Conservation (phyloP, 352 stramenopile genomes). For the Pythium phragmiticola region DNA sequence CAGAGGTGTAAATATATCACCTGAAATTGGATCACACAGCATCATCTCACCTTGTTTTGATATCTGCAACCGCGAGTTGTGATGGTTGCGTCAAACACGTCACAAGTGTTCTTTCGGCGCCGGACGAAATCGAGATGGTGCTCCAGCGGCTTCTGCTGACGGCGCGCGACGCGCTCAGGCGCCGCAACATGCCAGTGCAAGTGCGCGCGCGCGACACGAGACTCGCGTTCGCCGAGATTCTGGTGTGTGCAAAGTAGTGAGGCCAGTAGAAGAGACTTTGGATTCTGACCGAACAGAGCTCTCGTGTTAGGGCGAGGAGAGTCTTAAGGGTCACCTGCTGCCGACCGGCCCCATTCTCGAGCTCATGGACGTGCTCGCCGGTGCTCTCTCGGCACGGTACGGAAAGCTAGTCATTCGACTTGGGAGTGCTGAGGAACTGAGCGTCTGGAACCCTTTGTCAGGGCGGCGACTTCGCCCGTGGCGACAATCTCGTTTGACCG, state of each 20-base stretch:
- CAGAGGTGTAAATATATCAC: background rate
- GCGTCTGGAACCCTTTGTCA: slow-evolving; percentile 3
- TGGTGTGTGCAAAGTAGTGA: slow-evolving; percentile 15
- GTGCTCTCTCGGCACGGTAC: slow-evolving; percentile 61
- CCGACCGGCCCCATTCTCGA: slow-evolving; percentile 35
- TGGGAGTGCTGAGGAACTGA: slow-evolving; percentile 21
- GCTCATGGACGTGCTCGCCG: slow-evolving; percentile 56
- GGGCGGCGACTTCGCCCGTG: slow-evolving; percentile 53
- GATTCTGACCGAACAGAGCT: background rate
- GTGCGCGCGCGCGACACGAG: slow-evolving; percentile 34
- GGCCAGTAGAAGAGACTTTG: too few species aligned
- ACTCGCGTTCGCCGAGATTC: slow-evolving; percentile 46
- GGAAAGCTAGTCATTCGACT: background rate
- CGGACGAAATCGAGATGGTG: slow-evolving; percentile 3
- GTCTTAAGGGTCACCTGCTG: slow-evolving; percentile 32
- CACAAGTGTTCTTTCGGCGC: too few species aligned
- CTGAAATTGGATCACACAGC: background rate
- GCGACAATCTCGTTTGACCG: slow-evolving; percentile 68
- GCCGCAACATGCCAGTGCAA: slow-evolving; percentile 19
- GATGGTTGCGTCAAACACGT: too few species aligned
- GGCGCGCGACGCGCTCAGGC: slow-evolving; percentile 17
- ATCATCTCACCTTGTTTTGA: slow-evolving; percentile 19
- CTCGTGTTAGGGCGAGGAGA: slow-evolving; percentile 31
- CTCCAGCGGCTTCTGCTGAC: slow-evolving; percentile 18
- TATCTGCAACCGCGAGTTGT: background rate